Conservation (phyloP, 2,329 filamentous ascomycete genomes). For the Ramichloridium luteum region DNA sequence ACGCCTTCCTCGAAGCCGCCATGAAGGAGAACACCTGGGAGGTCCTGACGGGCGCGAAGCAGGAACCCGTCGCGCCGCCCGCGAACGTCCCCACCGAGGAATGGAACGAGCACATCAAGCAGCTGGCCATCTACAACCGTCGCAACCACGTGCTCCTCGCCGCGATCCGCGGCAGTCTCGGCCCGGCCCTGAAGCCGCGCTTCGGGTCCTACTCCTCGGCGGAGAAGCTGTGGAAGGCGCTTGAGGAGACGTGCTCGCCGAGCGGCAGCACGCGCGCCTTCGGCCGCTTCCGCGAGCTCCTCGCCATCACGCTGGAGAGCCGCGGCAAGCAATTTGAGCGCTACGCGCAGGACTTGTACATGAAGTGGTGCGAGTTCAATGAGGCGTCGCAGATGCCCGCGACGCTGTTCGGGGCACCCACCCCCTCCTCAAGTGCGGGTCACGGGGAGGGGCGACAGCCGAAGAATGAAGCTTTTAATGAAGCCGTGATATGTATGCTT, state of each 20-base stretch:
- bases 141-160: constrained; percentile 20
- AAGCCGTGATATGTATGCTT: constrained; percentile 21
- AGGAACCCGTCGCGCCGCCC: constrained; percentile 16
- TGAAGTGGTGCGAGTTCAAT: constrained; percentile 17
- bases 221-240: constrained; percentile 16
- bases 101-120: constrained; percentile 25
- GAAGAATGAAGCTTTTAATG: too few relatives aligned
- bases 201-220: constrained; percentile 15
- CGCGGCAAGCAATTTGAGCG: constrained; percentile 15
- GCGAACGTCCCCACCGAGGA: constrained; percentile 15
- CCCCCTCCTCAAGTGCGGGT: background rate
- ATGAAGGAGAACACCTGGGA: constrained; percentile 23
- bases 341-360: constrained; percentile 18
- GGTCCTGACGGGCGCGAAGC: constrained; percentile 18
- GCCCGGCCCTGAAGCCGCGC: constrained; percentile 16
- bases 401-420: background rate
- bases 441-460: constrained; percentile 10
- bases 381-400: constrained; percentile 15
- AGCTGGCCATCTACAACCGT: constrained; percentile 22
- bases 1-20: constrained; percentile 18
- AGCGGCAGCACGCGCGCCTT: constrained; percentile 19
- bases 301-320: constrained; percentile 14
- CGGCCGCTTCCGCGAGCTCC: constrained; percentile 16
- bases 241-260: constrained; percentile 22
- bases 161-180: constrained; percentile 15